Base-by-base conservation (phyloP, 2,329 filamentous ascomycete genomes). In the Cyanodermella asteris region DNA sequence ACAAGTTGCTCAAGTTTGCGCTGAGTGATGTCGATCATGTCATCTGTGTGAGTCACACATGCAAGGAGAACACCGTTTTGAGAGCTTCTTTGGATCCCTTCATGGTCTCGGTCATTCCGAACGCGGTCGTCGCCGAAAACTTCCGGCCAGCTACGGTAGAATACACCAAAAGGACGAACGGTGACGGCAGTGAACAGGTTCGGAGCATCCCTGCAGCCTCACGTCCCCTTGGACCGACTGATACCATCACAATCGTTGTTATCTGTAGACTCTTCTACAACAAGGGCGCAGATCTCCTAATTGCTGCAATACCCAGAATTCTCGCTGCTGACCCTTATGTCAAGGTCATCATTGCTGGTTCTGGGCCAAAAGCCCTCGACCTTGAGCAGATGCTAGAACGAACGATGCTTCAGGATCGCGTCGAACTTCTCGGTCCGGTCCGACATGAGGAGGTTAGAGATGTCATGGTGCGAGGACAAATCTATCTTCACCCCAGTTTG, bases 261-360 rank as follows among this genome's bases (percentile, higher is more conserved):
- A 91, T 97, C 33, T 93, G 82, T 6, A 78, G 87, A 12, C 67
- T 97, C 2, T 97, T 94, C 50, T 94, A 94, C 51, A 97, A 97
- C 51, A 97, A 97, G 47, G 87, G 87, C 31, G 94, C 80, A 2
- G 90, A 97, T 45, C 65, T 97, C 0, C 64, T 97, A n/a, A 91
- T 91, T 13, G 87, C 84, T 7, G 80, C 81, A 4, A 91, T 97
- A 27, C 87, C 87, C 1, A 72, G 82, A 23, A 91, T 97, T 26
- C 64, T 94, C 15, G 74, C 80, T 24, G 67, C 71, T 9, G 77
- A 97, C 43, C 75, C 80, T 1, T 90, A 94, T 44, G 87, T 91
- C 1, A 76, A 81, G 29, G 97, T 97, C 50, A 78, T 97, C 41
- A 93, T 97, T 36, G 87, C 80, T 15, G 90, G 90, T 4, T 90